phyloP scores from a whole-genome alignment of 176 grass and related monocot species.

The Metroxylon sagu region DNA sequence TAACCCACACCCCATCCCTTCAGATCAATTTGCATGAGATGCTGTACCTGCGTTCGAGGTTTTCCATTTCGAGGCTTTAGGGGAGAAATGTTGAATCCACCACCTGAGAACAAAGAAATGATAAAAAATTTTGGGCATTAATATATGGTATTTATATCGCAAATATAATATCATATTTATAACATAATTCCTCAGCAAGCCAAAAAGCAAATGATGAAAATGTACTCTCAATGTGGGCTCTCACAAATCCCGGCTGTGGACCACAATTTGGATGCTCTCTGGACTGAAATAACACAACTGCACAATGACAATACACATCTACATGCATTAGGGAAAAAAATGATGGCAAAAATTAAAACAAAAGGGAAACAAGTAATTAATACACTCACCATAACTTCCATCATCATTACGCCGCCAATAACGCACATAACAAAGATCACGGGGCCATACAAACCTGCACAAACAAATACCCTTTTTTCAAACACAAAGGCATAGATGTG shows the following conservation, averaged over 20 bases:
- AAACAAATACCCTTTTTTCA: constrained; percentile 11
- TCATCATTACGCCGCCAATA: constrained; percentile 97
- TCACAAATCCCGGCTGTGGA: constrained; percentile 58
- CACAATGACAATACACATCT: constrained; percentile 17
- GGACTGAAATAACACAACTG: constrained; percentile 91
- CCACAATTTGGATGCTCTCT: constrained; percentile 75
- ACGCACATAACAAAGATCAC: constrained; percentile 91
- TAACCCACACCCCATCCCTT: constrained; percentile 86
- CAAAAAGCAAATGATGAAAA: constrained; percentile 21
- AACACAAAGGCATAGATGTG: no score
- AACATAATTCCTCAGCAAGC: not conserved
- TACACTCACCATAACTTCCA: constrained; percentile 80
- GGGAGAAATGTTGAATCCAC: constrained; percentile 91
- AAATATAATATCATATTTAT: no score
- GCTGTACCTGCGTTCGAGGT: constrained; percentile 81
- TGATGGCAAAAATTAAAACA: constrained; percentile 4
- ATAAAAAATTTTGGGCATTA: constrained; percentile 14
- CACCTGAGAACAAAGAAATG: constrained; percentile 54
- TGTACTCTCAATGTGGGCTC: constrained; percentile 90
- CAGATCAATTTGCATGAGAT: constrained; percentile 93
- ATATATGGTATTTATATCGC: not conserved
- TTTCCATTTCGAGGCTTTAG: constrained; percentile 63
- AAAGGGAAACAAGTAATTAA: constrained; percentile 8
- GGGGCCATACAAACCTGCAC: constrained; percentile 80
- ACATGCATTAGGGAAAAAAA: constrained; percentile 8